Percentiles rank a stretch among this genome's conserved stretches.
Conservation (phyloP, 495 filamentous ascomycete species). For the Hypoxylon subgilvum region DNA sequence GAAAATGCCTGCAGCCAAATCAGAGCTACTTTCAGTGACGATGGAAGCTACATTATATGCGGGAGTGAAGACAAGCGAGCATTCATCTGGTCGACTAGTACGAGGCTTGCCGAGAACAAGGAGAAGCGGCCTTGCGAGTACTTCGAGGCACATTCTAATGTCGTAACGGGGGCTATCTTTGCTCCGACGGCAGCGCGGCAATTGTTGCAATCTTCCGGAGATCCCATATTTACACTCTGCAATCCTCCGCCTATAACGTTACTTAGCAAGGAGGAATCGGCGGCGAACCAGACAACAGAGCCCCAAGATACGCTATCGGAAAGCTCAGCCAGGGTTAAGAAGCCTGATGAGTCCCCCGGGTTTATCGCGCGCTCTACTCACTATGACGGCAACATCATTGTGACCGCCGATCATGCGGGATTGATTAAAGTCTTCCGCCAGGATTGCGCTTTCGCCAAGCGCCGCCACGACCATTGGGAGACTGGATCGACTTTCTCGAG, state of each 20-base stretch:
- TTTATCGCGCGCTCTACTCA: constrained; percentile 79
- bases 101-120: constrained; percentile 67
- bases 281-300: constrained; percentile 44
- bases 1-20: constrained; percentile 94
- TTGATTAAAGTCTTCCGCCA: constrained; percentile 93
- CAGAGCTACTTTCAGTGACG: constrained; percentile 84
- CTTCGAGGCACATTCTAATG: constrained; percentile 86
- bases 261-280: constrained; percentile 70
- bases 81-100: constrained; percentile 82
- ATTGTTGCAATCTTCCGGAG: constrained; percentile 77
- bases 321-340: constrained; percentile 42
- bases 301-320: constrained; percentile 45
- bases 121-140: constrained; percentile 83
- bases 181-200: constrained; percentile 81
- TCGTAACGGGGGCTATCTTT: constrained; percentile 85
- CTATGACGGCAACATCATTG: constrained; percentile 85
- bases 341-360: constrained; percentile 59
- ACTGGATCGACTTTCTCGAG: constrained; percentile 78
- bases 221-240: constrained; percentile 94
- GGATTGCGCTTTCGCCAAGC: constrained; percentile 76
- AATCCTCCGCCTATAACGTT: constrained; percentile 93
- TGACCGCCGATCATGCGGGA: constrained; percentile 87
- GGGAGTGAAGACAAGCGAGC: constrained; percentile 89
- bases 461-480: constrained; percentile 68
- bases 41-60: constrained; percentile 85